Conservation (phyloP, 202 grass and related monocot species). For the Eragrostis tef region DNA sequence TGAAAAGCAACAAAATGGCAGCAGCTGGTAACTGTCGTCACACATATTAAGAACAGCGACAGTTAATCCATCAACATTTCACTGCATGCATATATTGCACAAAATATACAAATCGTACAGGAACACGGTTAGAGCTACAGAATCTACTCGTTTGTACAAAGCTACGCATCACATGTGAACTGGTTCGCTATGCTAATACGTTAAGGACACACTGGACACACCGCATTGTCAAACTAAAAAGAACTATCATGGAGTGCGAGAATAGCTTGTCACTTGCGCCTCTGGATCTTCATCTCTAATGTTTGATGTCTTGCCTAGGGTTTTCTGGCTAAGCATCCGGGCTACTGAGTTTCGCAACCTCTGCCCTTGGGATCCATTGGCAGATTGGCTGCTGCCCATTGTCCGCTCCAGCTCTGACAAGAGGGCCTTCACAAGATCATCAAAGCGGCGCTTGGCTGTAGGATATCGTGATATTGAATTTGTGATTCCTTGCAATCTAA, state of each 20-base stretch:
- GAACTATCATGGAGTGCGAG: conserved; percentile 35
- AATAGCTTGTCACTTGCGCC: conserved; percentile 34
- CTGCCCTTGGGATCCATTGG: conserved; percentile 51
- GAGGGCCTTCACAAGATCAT: conserved; percentile 69
- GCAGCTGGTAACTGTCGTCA: neutral
- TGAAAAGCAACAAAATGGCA: neutral
- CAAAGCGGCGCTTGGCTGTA: conserved; percentile 82
- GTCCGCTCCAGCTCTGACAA: conserved; percentile 83
- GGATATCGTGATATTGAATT: conserved; percentile 94
- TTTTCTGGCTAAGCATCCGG: conserved; percentile 76
- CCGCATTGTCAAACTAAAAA: conserved; percentile 16
- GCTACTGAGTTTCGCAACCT: conserved; percentile 53
- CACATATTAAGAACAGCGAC: neutral
- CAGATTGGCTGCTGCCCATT: conserved; percentile 51
- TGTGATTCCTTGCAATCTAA: conserved; percentile 93
- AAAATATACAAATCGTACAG: conserved; percentile 23
- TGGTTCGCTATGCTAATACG: conserved; percentile 22
- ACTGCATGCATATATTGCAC: conserved; percentile 10
- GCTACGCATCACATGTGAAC: conserved; percentile 1
- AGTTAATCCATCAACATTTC: conserved; percentile 29
- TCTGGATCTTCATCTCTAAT: conserved; percentile 56
- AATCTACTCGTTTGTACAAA: conserved; percentile 43
- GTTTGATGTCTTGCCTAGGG: conserved; percentile 56
- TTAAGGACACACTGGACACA: conserved; percentile 14
- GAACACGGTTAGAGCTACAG: conserved; percentile 15